Base-by-base conservation (phyloP, 1,139 yeast genomes). In the Yamadazyma friedrichii region DNA sequence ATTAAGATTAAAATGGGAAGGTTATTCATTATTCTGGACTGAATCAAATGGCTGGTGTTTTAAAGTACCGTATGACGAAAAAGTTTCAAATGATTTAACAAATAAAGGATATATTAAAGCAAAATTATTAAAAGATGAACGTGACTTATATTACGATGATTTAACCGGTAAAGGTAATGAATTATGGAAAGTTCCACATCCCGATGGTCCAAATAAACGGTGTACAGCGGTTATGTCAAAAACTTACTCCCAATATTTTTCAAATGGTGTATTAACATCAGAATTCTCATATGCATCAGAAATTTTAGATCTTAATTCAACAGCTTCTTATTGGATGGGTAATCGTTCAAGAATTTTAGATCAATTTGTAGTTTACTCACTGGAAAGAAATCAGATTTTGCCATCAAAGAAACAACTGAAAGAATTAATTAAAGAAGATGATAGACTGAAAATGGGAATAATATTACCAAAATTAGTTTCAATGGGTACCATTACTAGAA, bases 401-500 rank as follows among this genome's bases (percentile, higher is more conserved):
- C 50, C 44, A 8, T 52, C 56, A 9, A 55, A 62, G 35, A 62
- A 62, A 39, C 51, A 56, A 20, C 10, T n/a, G 31, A 13, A 26
- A 15, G 15, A 27, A 27, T 6, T n/a, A 27, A 6, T 11, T 11
- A 56, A 31, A 3, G n/a, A 6, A 3, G 13, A 11, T 27, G 15
- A 11, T 27, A 6, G 6, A 6, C 24, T 20, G 24, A n/a, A 49
- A 10, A 51, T 80, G 52, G 96, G 95, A 0, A 71, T 91, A 41
- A 93, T 94, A 24, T 56, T 94, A 13, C 99, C 99, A 1, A 79
- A 80, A 40, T 70, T 91, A 37, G 75, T 88, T 12, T 78, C 96
- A 1, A 94, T 93, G 97, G 99, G 99, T 0, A 94, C 99, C 0
- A 82, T 94, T 9, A 94, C 99, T 0, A 72, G 98, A 52, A 74